Conservation (phyloP, 1,284 basidiomycete genomes). For the Cryptococcus sp. region DNA sequence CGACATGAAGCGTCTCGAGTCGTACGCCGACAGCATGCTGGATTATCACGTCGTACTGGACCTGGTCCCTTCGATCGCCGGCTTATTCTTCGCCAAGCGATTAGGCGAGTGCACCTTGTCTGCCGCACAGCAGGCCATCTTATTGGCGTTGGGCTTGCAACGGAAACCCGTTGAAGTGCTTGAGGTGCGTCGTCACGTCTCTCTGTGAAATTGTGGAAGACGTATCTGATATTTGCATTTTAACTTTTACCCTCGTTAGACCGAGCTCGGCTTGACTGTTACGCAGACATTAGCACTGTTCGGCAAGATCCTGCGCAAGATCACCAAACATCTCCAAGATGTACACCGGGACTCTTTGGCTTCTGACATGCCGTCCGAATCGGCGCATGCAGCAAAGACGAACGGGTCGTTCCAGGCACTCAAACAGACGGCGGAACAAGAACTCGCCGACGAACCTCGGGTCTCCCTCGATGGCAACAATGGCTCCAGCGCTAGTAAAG, state of each 20-base stretch:
- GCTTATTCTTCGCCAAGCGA: constrained; percentile 80
- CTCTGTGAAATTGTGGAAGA: too few species aligned
- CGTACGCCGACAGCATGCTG: constrained; percentile 93
- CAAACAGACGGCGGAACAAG: constrained; percentile 57
- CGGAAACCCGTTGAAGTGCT: constrained; percentile 87
- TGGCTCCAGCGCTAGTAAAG: constrained; percentile 30
- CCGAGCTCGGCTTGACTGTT: constrained; percentile 78
- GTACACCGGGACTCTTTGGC: constrained; percentile 78
- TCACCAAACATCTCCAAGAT: constrained; percentile 75
- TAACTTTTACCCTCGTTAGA: constrained; percentile 50
- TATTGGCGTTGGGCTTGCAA: constrained; percentile 88
- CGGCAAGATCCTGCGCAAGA: constrained; percentile 84
- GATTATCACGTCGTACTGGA: constrained; percentile 97
- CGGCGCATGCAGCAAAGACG: constrained; percentile 17
- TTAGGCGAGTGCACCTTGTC: constrained; percentile 68
- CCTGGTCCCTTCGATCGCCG: constrained; percentile 76
- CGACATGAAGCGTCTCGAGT: constrained; percentile 92
- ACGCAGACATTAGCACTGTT: constrained; percentile 89
- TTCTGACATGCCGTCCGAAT: constrained; percentile 57
- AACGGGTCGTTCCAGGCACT: constrained; percentile 58
- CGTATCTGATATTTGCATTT: not conserved
- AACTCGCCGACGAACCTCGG: constrained; percentile 60
- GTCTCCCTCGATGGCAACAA: too few species aligned
- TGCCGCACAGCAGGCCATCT: constrained; percentile 83
- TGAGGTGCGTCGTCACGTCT: constrained; percentile 61